A percentile compares a stretch with the other conserved stretches of the same genome.
phyloP scores from a whole-genome alignment of 371 early-diverging fungal species.

The Catenaria anguillulae region DNA sequence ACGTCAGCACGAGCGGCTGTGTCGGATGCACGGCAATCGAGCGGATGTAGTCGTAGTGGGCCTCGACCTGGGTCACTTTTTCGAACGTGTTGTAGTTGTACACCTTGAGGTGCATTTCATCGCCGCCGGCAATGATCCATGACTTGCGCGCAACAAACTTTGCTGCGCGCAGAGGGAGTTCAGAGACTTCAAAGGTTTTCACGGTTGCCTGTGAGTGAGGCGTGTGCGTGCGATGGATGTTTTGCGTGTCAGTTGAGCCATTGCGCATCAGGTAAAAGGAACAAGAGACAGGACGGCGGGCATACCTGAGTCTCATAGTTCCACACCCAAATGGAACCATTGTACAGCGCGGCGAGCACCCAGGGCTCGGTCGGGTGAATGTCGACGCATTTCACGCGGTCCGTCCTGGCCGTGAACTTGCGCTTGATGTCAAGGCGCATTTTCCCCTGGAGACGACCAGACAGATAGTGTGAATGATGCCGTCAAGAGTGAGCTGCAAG shows the following conservation, averaged over 20 bases:
- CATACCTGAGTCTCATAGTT: slow-evolving; percentile 93
- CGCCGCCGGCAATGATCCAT: slow-evolving; percentile 93
- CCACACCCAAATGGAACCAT: slow-evolving; percentile 93
- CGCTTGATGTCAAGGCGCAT: slow-evolving; percentile 15
- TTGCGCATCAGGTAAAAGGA: too few species aligned
- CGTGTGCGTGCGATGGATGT: slow-evolving; percentile 4
- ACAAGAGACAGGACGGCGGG: background rate
- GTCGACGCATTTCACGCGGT: slow-evolving; percentile 95
- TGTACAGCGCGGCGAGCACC: slow-evolving; percentile 93
- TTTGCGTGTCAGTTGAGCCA: background rate
- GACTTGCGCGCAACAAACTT: slow-evolving; percentile 93
- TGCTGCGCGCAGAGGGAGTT: slow-evolving; percentile 88
- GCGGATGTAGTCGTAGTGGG: slow-evolving; percentile 97
- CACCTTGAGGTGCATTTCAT: slow-evolving; percentile 93
- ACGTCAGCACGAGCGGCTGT: slow-evolving; percentile 80
- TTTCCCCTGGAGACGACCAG: slow-evolving; percentile 7
- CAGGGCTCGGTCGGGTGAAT: slow-evolving; percentile 99
- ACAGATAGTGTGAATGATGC: too few species aligned
- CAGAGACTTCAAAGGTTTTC: slow-evolving; percentile 90
- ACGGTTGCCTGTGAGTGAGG: slow-evolving; percentile 52
- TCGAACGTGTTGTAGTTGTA: slow-evolving; percentile 99
- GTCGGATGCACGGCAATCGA: slow-evolving; percentile 90
- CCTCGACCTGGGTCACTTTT: slow-evolving; percentile 88
- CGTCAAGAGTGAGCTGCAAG: too few species aligned
- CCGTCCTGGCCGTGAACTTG: slow-evolving; percentile 60